Percentiles rank a stretch among this genome's conserved stretches.
These are phyloP conservation scores for Globisporangium carolinianum DNA, from an alignment of 352 stramenopile species.

Conservation along the genomic window DNA sequence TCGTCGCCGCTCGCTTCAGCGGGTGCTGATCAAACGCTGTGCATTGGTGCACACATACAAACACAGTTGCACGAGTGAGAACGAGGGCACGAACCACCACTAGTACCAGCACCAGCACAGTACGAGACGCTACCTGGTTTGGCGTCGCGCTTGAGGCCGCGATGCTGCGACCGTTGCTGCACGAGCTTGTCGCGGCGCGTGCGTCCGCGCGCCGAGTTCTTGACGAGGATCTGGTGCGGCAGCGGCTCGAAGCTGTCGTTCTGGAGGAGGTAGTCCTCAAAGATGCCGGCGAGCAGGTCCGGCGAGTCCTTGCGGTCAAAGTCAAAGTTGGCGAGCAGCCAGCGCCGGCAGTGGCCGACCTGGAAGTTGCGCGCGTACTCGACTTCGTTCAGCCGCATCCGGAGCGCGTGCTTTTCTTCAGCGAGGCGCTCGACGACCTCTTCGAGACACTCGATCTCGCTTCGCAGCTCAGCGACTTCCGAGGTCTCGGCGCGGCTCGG, in stretches of 20 bases:
- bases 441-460: slow-evolving; percentile 41
- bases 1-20: slow-evolving; percentile 1
- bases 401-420: slow-evolving; percentile 39
- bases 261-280: slow-evolving; percentile 48
- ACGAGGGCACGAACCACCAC: neutral
- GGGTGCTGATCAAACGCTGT: neutral
- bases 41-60: neutral
- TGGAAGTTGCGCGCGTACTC: slow-evolving; percentile 33
- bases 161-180: slow-evolving; percentile 17
- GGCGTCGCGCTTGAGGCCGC: slow-evolving; percentile 18
- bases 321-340: slow-evolving; percentile 42
- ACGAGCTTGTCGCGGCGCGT: slow-evolving; percentile 25
- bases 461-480: slow-evolving; percentile 16
- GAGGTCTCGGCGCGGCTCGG: neutral
- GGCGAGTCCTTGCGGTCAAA: slow-evolving; percentile 51
- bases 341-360: slow-evolving; percentile 37
- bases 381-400: slow-evolving; percentile 36
- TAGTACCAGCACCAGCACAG: neutral
- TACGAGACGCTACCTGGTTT: slow-evolving; percentile 4
- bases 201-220: slow-evolving; percentile 34
- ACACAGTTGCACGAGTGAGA: neutral
- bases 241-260: slow-evolving; percentile 36
- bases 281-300: slow-evolving; percentile 35
- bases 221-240: slow-evolving; percentile 44
- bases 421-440: slow-evolving; percentile 31